phyloP scores from a whole-genome alignment of 768 basidiomycete species.

The Hortiboletus campestris region DNA sequence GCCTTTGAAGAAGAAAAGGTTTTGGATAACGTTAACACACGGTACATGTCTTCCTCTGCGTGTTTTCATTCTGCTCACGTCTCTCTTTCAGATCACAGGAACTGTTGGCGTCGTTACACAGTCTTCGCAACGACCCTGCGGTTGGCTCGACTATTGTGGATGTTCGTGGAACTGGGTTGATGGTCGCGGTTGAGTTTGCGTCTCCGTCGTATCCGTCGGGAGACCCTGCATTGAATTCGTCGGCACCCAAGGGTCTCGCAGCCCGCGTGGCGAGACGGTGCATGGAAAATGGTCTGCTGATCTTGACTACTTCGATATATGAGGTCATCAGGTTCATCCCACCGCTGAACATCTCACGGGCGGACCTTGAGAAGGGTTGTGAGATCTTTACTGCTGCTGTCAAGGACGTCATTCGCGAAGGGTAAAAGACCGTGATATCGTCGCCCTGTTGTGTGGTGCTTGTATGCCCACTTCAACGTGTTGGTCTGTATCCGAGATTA shows the following conservation, averaged over 20 bases:
- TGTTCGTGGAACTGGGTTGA: slow-evolving; percentile 85
- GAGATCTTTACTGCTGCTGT: slow-evolving; percentile 68
- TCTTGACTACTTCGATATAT: slow-evolving; percentile 87
- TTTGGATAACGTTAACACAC: slow-evolving; percentile 70
- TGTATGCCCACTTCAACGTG: background rate
- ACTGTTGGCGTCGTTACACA: slow-evolving; percentile 60
- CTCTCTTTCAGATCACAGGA: slow-evolving; percentile 57
- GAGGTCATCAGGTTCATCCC: slow-evolving; percentile 93
- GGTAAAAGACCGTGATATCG: slow-evolving; percentile 1
- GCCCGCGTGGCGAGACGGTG: slow-evolving; percentile 73
- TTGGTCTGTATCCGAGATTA: too few species aligned
- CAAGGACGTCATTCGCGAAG: slow-evolving; percentile 59
- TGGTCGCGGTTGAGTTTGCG: slow-evolving; percentile 82
- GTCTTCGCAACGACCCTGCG: slow-evolving; percentile 51
- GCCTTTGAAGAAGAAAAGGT: slow-evolving; percentile 79
- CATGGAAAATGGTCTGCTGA: slow-evolving; percentile 80
- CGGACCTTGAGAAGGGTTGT: slow-evolving; percentile 70
- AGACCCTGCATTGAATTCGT: slow-evolving; percentile 41
- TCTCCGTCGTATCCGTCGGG: slow-evolving; percentile 54
- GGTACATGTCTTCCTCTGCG: slow-evolving; percentile 42
- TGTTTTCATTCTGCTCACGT: background rate
- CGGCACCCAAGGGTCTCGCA: slow-evolving; percentile 56
- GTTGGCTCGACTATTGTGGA: slow-evolving; percentile 69
- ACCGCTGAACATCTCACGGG: slow-evolving; percentile 73
- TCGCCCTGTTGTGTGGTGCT: background rate